Evolutionary conservation across 768 basidiomycete genomes (phyloP).

Genomic region (Pisolithus tinctorius): DNA sequence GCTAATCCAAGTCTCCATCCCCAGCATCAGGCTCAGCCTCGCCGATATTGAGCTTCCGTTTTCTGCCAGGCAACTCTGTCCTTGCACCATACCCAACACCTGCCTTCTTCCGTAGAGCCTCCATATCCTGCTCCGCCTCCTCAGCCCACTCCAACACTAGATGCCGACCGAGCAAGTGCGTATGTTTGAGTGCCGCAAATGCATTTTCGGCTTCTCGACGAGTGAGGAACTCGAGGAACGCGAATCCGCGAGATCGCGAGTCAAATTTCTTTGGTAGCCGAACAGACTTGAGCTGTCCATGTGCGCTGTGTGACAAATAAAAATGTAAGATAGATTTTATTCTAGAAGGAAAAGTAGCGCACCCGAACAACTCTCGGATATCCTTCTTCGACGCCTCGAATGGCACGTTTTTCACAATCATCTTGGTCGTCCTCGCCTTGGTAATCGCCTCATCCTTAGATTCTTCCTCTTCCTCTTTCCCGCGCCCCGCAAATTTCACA

Average conservation of each 20-base stretch:
- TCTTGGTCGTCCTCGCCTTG: slow-evolving; percentile 77
- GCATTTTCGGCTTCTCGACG: slow-evolving; percentile 88
- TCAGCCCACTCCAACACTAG: slow-evolving; percentile 93
- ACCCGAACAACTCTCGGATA: slow-evolving; percentile 85
- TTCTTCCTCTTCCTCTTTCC: slow-evolving; percentile 49
- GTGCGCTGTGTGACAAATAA: slow-evolving; percentile 44
- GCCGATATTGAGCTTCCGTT: slow-evolving; percentile 60
- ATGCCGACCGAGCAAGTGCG: slow-evolving; percentile 93
- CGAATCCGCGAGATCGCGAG: slow-evolving; percentile 85
- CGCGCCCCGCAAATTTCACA: slow-evolving; percentile 84
- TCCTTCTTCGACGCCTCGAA: slow-evolving; percentile 96
- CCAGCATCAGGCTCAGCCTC: slow-evolving; percentile 29
- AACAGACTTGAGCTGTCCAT: slow-evolving; percentile 91
- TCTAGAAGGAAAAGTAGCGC: slow-evolving; percentile 24
- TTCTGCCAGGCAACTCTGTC: slow-evolving; percentile 63
- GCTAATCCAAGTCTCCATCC: slow-evolving; percentile 1
- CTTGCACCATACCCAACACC: slow-evolving; percentile 72
- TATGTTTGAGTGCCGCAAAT: slow-evolving; percentile 80
- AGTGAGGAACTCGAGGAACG: slow-evolving; percentile 91
- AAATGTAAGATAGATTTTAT: slow-evolving; percentile 1
- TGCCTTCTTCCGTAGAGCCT: slow-evolving; percentile 69
- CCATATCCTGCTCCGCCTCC: slow-evolving; percentile 74
- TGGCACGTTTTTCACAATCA: slow-evolving; percentile 97
- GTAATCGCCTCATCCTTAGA: slow-evolving; percentile 30
- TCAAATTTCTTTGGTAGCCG: slow-evolving; percentile 92